These are phyloP conservation scores for Agaricus blazei DNA, from an alignment of 768 basidiomycete genomes.

Conservation along the genomic window DNA sequence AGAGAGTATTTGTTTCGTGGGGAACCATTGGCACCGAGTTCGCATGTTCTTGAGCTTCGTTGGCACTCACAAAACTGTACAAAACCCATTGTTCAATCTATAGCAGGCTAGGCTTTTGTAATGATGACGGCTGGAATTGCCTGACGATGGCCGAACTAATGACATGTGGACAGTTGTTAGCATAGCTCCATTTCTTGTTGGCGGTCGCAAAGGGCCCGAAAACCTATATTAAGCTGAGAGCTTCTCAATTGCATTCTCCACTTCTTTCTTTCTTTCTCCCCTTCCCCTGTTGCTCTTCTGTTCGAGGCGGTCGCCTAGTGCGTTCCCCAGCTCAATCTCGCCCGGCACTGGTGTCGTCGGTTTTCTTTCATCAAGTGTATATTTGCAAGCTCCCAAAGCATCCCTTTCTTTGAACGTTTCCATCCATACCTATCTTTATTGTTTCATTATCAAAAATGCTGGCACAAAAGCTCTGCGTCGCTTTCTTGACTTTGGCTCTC, in stretches of 20 bases:
- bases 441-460: slow-evolving; percentile 28
- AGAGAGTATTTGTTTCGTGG: too few species aligned
- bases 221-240: slow-evolving; percentile 1
- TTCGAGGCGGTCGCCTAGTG: slow-evolving; percentile 35
- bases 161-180: slow-evolving; percentile 8
- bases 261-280: slow-evolving; percentile 12
- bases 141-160: background rate
- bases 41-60: too few species aligned
- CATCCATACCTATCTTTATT: slow-evolving; percentile 7
- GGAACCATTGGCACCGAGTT: too few species aligned
- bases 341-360: slow-evolving; percentile 44
- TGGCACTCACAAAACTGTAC: too few species aligned
- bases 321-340: slow-evolving; percentile 29
- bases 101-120: background rate
- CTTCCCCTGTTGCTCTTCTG: slow-evolving; percentile 8
- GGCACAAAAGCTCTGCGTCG: slow-evolving; percentile 30
- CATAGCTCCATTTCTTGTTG: background rate
- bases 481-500: slow-evolving; percentile 33
- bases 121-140: background rate
- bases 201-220: background rate
- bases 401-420: background rate
- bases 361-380: slow-evolving; percentile 4
- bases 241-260: background rate
- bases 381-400: slow-evolving; percentile 17
- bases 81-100: too few species aligned